Evolutionary conservation across 1,284 basidiomycete species (phyloP), one percentile per base, ranked within the genome.

Genomic region (Fistulinella staudtii): DNA sequence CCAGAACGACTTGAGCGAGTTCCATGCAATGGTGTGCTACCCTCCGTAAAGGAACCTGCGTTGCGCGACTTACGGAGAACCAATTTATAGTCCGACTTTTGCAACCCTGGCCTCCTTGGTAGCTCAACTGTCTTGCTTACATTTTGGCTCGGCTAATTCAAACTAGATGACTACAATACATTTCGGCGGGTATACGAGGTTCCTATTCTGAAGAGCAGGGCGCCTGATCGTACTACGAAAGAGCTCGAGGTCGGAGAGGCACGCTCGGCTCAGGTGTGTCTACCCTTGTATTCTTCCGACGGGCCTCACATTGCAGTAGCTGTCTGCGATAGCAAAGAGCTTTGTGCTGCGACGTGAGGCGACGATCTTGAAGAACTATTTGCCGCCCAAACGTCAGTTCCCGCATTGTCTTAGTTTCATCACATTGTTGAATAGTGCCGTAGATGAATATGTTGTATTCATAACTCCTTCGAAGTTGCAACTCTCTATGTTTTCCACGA

Each of bases 401-500:
- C 22, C 23, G 25, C 24, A 14, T 34, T 27, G 13, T 27, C 20
- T 9, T 21, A 1, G 18, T 14, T 33, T 31, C n/a, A 18, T 30
- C 24, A 11, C 24, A 6, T 6, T 33, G 41, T 25, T 56, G 30
- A 50, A 36, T 25, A 17, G 22, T 8, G 40, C 31, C 25, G 22
- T 53, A 95, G 93, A 88, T 58, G 93, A 97, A 80, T 96, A 94
- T 59, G 87, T 94, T 10, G 82, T 97, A 6, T 97, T 96, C 61
- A 75, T 95, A 21, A 84, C 82, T 3, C 93, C 94, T 0, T 91
- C 92, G 1, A 48, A 68, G 17, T 69, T 95, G 17, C 95, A 99
- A 59, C 69, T 90, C 3, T 74, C 80, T 5, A 86, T 98, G 52
- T 93, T 95, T 57, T 68, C 75, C 15, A 80, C 78, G 39, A 82